Evolutionary conservation across 345 rosid species (phyloP), one percentile per base, ranked within the genome.

Genomic region (Corymbia maculata): DNA sequence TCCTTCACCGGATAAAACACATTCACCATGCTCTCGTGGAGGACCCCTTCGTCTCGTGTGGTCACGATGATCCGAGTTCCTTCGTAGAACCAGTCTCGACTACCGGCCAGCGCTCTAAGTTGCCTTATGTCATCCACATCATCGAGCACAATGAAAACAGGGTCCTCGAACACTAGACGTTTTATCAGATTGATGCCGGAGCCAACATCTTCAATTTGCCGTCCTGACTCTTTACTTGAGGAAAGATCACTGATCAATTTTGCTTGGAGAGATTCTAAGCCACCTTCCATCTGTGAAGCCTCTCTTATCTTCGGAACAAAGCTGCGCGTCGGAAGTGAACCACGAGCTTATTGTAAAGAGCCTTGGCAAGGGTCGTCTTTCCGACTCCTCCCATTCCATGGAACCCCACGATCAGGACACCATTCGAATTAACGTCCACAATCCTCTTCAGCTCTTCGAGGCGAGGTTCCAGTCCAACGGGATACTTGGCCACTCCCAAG

Each of bases 41-140:
- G 79, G 87, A 92, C 91, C 68, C 44, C 87, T 86, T 16, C 86
- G 66, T 93, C 89, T 91, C 98, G 93, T 26, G 97, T 94, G 49
- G 98, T 95, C 86, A 96, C 89, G 13, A 97, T 91, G 61, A 97
- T 90, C 80, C 91, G 88, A 88, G 91, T 96, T 85, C 95, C 96
- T 87, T 91, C 88, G 84, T 87, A 89, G 47, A 91, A 93, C 96
- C 94, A 92, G 28, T 88, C 88, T 86, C 44, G 91, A 68, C 91
- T 87, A 22, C 95, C 97, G 51, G 92, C 89, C 16, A 97, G 55
- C 14, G 92, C 96, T 42, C 88, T 1, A 28, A 96, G 80, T 82
- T 96, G 96, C 52, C 49, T 86, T 50, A 79, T 4, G 3, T 92
- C 55, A 85, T 93, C 93, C 55, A 96, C 94, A 89, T 97, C 96